Evolutionary conservation across 805 yeast species (phyloP).

Genomic region (Metahyphopichia silvanorum): DNA sequence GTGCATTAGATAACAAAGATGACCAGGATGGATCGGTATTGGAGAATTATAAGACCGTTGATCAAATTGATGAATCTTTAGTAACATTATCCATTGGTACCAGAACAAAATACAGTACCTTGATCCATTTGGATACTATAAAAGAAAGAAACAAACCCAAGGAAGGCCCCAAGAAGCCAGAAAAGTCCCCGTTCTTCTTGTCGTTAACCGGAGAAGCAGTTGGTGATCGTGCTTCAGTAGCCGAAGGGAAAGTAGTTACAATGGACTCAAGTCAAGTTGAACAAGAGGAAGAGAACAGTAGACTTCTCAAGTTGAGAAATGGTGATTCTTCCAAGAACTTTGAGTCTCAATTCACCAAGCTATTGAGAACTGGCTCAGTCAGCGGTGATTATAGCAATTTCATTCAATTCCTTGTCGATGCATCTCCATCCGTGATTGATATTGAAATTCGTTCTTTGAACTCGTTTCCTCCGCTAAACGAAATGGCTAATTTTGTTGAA

Average conservation of each 20-base stretch:
- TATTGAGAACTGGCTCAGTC: conserved; percentile 51
- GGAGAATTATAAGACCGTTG: conserved; percentile 48
- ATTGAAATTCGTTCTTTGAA: conserved; percentile 81
- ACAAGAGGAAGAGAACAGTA: conserved; percentile 20
- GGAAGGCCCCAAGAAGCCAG: conserved; percentile 84
- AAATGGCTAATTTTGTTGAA: conserved; percentile 61
- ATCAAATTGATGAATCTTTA: conserved; percentile 60
- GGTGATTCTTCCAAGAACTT: conserved; percentile 45
- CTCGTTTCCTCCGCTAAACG: conserved; percentile 61
- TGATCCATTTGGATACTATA: conserved; percentile 79
- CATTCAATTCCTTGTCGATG: conserved; percentile 48
- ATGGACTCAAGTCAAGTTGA: conserved; percentile 7
- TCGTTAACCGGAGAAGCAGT: conserved; percentile 61
- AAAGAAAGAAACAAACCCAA: conserved; percentile 84
- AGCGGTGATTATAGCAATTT: conserved; percentile 45
- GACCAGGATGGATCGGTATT: conserved; percentile 20
- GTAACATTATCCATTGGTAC: conserved; percentile 78
- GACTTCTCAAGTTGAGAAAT: conserved; percentile 28
- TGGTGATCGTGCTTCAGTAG: conserved; percentile 63
- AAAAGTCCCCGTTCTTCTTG: conserved; percentile 77
- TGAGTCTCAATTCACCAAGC: conserved; percentile 71
- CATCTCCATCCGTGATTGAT: conserved; percentile 79
- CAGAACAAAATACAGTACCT: conserved; percentile 71
- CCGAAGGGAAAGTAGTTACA: conserved; percentile 28
- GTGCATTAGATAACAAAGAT: conserved; percentile 58